Base-by-base conservation (phyloP, 352 stramenopile genomes). In the Phytopythium boreale region DNA sequence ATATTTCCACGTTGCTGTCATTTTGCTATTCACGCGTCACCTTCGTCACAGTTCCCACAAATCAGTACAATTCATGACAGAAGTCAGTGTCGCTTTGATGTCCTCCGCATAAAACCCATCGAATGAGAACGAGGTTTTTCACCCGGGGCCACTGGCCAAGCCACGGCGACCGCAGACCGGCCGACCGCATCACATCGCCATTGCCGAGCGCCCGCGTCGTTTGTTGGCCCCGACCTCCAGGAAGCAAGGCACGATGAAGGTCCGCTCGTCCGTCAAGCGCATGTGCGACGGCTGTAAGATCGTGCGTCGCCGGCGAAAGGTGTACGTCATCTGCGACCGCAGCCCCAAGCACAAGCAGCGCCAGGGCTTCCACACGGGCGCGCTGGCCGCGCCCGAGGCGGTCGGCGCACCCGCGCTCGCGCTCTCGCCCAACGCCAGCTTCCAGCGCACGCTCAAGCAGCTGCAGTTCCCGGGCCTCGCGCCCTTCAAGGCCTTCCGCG, bases 311-410 rank as follows among this genome's bases (percentile, higher is more conserved):
- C 79, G 86, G 66, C 72, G 72, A 67, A 93, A 92, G 75, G 80
- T 97, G 52, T 96, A 95, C 59, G 90, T 97, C 53, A 94, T 96
- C 72, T 97, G 91, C 71, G 87, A 96, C 68, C 87, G 86, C 69
- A 95, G 87, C 68, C 88, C 87, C 59, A 95, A 95, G 82, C 91
- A 97, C 83, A 97, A 97, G 84, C 91, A 97, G 77, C 87, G 91
- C 62, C 90, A 97, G 74, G 91, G 91, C n/a, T 91, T 95, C 75
- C 84, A 95, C 76, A 96, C 90, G 26, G 80, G 76, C 62, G 75
- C 83, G 41, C 69, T 75, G 50, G 68, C 72, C 51, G 64, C 62
- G 4, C 61, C 70, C 11, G 12, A 26, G 41, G 66, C 77, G 56
- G 61, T 68, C 55, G 61, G 19, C 46, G 46, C 71, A 27, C 58